phyloP scores from a whole-genome alignment of 1,284 basidiomycete genomes.

The Trametes sp. region DNA sequence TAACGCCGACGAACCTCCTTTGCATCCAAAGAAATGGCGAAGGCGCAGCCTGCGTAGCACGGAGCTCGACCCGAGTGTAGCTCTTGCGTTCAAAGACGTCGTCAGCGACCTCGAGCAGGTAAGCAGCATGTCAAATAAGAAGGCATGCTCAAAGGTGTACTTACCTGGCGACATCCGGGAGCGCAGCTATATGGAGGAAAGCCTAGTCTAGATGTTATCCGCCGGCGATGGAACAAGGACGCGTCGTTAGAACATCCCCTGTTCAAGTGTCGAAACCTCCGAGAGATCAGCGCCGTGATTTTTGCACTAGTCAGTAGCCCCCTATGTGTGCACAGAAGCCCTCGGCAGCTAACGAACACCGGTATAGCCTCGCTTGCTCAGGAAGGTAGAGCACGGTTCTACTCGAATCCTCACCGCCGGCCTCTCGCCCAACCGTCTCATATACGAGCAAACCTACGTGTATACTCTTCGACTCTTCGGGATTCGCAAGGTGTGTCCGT shows the following conservation, averaged over 20 bases:
- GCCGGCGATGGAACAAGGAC: slow-evolving; percentile 63
- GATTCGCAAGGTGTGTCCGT: slow-evolving; percentile 55
- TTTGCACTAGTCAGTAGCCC: slow-evolving; percentile 60
- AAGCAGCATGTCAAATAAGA: background rate
- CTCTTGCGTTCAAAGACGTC: slow-evolving; percentile 33
- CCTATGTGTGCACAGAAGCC: background rate
- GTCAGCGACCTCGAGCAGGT: slow-evolving; percentile 62
- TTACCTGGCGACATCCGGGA: background rate
- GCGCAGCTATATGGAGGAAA: slow-evolving; percentile 60
- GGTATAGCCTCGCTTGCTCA: slow-evolving; percentile 62
- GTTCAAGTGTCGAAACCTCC: slow-evolving; percentile 56
- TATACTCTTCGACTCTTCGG: slow-evolving; percentile 63
- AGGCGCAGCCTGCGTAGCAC: slow-evolving; percentile 30
- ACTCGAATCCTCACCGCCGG: slow-evolving; percentile 66
- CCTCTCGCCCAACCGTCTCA: slow-evolving; percentile 58
- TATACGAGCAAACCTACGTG: slow-evolving; percentile 67
- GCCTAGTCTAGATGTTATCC: slow-evolving; percentile 63
- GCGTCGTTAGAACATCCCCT: slow-evolving; percentile 71
- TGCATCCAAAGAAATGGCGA: slow-evolving; percentile 28
- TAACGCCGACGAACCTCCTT: slow-evolving; percentile 8
- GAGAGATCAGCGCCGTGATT: slow-evolving; percentile 56
- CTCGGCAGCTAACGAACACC: background rate
- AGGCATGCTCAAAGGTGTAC: no score
- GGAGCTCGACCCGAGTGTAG: slow-evolving; percentile 28
- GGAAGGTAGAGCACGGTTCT: slow-evolving; percentile 57